Evolutionary conservation across 441 rosid genomes (phyloP), one percentile per base, ranked within the genome.

Genomic region (Capsella rubella): DNA sequence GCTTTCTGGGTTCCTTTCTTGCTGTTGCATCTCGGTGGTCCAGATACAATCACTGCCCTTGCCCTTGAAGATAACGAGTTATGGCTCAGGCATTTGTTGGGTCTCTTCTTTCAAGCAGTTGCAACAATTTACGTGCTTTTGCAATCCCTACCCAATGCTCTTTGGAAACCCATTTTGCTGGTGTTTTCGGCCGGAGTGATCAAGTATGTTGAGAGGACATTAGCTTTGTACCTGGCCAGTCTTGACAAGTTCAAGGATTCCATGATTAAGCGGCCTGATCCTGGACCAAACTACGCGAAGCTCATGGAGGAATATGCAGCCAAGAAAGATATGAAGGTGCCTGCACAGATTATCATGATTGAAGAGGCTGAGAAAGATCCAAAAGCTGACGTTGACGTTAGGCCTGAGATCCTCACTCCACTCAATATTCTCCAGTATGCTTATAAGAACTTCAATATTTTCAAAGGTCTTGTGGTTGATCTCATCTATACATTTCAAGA

Each of bases 1-100:
- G 88, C 88, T 0, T 85, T 89, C 21, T 89, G 93, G 93, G 86
- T 85, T 6, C 88, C 91, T 0, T 87, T 87, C 40, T 85, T 89
- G 55, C 71, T 89, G 27, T 64, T 89, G n/a, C 93, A 89, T 66
- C 91, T 84, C 3, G 93, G 93, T 18, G 90, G 91, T 4, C 91
- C 93, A 3, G 93, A 83, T 68, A 84, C 91, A 15, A 87, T 89
- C 66, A 89, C 93, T 16, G 89, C 87, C 5, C 84, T 85, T 25
- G 83, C 93, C 6, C 83, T 87, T 2, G 87, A 87, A 68, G 93
- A 87, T 66, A 89, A 89, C 14, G 83, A 83, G 68, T 68, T 89
- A 3, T 89, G 93, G 93, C 81, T 79, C 14, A 67, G 93, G 67
- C 88, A 87, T 60, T 64, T 84, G 72, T 78, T 85, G 10, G 80